Percentiles rank a stretch among this genome's conserved stretches.
These are phyloP conservation scores for Fusarium decemcellulare DNA, from an alignment of 2,329 filamentous ascomycete species.

Conservation along the genomic window DNA sequence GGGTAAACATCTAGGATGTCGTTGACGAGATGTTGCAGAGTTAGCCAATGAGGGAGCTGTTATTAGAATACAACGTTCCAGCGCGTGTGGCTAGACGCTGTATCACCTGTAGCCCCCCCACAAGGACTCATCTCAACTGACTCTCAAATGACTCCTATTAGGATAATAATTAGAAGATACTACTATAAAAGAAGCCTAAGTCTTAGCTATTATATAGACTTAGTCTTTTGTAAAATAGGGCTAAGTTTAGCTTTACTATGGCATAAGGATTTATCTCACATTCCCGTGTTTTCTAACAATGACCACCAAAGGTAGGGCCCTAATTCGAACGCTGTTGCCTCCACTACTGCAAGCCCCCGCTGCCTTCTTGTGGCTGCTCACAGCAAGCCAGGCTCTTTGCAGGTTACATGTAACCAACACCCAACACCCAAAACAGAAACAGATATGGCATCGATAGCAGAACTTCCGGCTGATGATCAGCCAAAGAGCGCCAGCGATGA, in stretches of 20 bases:
- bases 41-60: slow-evolving; percentile 34
- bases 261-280: no score
- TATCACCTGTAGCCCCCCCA: no score
- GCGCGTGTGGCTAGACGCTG: slow-evolving; percentile 24
- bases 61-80: slow-evolving; percentile 51
- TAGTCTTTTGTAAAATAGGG: no score
- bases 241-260: no score
- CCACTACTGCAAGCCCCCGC: slow-evolving; percentile 32
- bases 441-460: slow-evolving; percentile 14
- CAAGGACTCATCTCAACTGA: neutral
- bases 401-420: slow-evolving; percentile 33
- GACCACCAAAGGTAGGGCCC: no score
- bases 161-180: no score
- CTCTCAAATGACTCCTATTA: neutral
- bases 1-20: slow-evolving; percentile 15
- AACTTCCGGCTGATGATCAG: slow-evolving; percentile 32
- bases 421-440: neutral
- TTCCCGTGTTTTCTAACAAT: no score
- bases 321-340: neutral
- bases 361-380: slow-evolving; percentile 10
- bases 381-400: slow-evolving; percentile 15
- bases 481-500: slow-evolving; percentile 57
- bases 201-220: no score
- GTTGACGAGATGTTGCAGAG: slow-evolving; percentile 7
- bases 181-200: no score